Base-by-base conservation (phyloP, 164 flowering plant species). In the Vitis labrusca region DNA sequence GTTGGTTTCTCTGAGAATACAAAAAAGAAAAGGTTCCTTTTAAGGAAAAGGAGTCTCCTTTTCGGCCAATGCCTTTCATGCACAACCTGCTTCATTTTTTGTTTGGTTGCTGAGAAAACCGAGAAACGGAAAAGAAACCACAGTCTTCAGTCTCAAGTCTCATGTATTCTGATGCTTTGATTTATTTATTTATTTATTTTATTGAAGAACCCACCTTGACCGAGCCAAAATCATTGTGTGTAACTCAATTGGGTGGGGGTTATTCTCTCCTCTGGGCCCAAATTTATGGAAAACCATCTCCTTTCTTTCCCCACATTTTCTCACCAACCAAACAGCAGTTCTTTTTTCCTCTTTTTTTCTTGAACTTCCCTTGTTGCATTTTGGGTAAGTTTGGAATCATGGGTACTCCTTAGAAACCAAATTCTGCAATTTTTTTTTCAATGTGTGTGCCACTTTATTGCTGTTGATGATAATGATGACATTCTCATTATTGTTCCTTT, bases 91-190 rank as follows among this genome's bases (percentile, higher is more conserved):
- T 55, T 49, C 30, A 10, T 29, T 19, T 30, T 59, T 27, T 67
- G 52, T 63, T 74, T 74, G 58, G 65, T 65, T 69, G 65, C 65
- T 58, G 61, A 23, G 69, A 58, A 64, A 69, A 74, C 32, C 29
- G 3, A 60, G 54, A 52, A 65, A 64, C 59, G 17, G 16, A n/a
- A 30, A 62, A 51, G 50, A 62, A 15, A 59, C 59, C 14, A 17
- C 9, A 65, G 7, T 37, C 44, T 37, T 23, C 27, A 37, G 5
- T 37, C 44, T 23, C 27, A 23, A 37, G 5, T 37, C 44, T 23
- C 27, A 23, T 23, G 27, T 23, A 23, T 23, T 23, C 27, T 23
- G 27, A 23, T 1, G 27, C 27, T 23, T 23, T 23, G 27, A 23
- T 37, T 37, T 6, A 37, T 37, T 37, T 3, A 6, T 37, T 37